These are phyloP conservation scores for Trametes sanguinea DNA, from an alignment of 768 basidiomycete genomes.

Conservation along the genomic window DNA sequence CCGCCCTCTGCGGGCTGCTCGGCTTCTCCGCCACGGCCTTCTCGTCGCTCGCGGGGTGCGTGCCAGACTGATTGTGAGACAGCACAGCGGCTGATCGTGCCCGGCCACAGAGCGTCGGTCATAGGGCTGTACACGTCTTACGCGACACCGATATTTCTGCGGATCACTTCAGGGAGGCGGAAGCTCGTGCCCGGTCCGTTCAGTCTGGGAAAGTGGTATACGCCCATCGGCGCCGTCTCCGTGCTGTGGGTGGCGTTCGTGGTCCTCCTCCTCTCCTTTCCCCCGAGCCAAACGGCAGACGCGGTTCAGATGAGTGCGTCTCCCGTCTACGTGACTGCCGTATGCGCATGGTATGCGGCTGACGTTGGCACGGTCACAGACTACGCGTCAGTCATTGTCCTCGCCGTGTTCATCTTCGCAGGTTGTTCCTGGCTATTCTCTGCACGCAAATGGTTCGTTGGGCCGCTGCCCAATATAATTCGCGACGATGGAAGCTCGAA, in stretches of 20 bases:
- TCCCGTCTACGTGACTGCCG: too few species aligned
- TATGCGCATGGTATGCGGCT: background rate
- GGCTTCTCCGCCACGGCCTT: slow-evolving; percentile 67
- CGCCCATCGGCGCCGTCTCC: slow-evolving; percentile 59
- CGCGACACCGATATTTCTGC: slow-evolving; percentile 65
- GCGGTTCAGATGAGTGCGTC: slow-evolving; percentile 57
- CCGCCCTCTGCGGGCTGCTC: slow-evolving; percentile 61
- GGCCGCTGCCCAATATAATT: slow-evolving; percentile 54
- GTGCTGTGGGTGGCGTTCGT: slow-evolving; percentile 70
- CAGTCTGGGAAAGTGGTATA: slow-evolving; percentile 58
- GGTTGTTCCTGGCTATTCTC: slow-evolving; percentile 62
- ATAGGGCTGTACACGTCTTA: slow-evolving; percentile 73
- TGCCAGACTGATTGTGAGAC: background rate
- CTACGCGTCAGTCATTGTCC: slow-evolving; percentile 66
- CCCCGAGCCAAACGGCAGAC: slow-evolving; percentile 42
- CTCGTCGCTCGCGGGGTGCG: slow-evolving; percentile 65
- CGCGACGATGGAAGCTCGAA: background rate
- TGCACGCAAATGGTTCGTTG: slow-evolving; percentile 69
- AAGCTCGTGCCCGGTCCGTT: slow-evolving; percentile 63
- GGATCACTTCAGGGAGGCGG: slow-evolving; percentile 66
- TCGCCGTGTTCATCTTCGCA: slow-evolving; percentile 67
- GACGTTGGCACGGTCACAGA: slow-evolving; percentile 40
- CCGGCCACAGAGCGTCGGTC: slow-evolving; percentile 55
- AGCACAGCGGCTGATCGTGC: background rate
- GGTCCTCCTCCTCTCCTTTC: slow-evolving; percentile 59